Percentiles rank a stretch among this genome's conserved stretches.
These are phyloP conservation scores for Cercospora zeae-maydis DNA, from an alignment of 2,329 filamentous ascomycete genomes.

Conservation along the genomic window DNA sequence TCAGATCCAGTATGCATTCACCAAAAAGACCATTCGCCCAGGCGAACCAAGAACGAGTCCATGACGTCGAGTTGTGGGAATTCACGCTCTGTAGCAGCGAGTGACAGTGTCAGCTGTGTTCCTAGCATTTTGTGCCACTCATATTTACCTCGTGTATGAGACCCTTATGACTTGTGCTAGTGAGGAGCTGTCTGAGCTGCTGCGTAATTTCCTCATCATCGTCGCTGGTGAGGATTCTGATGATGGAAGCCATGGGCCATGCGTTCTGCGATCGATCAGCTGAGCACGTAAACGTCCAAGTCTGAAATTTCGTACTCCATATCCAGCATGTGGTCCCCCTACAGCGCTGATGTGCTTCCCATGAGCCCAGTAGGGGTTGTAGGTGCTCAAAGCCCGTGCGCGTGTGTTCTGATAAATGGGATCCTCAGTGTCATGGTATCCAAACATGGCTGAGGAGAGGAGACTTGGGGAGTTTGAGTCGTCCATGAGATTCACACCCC, in stretches of 20 bases:
- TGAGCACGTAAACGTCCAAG: conserved; percentile 40
- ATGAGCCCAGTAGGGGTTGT: conserved; percentile 48
- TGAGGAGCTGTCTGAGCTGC: conserved; percentile 43
- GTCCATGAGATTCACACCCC: conserved; percentile 58
- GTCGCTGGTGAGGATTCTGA: conserved; percentile 46
- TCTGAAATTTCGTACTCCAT: conserved; percentile 22
- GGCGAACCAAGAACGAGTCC: conserved; percentile 48
- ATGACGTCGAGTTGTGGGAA: conserved; percentile 42
- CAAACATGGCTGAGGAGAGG: conserved; percentile 37
- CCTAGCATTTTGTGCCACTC: neutral
- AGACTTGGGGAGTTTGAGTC: conserved; percentile 68
- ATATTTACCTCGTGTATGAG: conserved; percentile 43
- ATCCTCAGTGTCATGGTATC: conserved; percentile 29
- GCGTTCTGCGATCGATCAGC: neutral
- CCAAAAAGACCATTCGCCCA: conserved; percentile 42
- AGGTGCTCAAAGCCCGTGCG: conserved; percentile 39
- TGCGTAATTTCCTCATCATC: conserved; percentile 44
- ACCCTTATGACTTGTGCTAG: conserved; percentile 45
- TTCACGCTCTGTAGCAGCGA: conserved; percentile 39
- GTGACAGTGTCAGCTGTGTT: neutral
- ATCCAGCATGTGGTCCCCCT: conserved; percentile 47
- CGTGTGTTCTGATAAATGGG: conserved; percentile 45
- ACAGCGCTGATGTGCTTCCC: conserved; percentile 47
- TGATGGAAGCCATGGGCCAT: conserved; percentile 44
- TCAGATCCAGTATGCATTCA: conserved; percentile 21